These are phyloP conservation scores for Linnemannia schmuckeri DNA, from an alignment of 192 early-diverging fungal species.

Conservation along the genomic window DNA sequence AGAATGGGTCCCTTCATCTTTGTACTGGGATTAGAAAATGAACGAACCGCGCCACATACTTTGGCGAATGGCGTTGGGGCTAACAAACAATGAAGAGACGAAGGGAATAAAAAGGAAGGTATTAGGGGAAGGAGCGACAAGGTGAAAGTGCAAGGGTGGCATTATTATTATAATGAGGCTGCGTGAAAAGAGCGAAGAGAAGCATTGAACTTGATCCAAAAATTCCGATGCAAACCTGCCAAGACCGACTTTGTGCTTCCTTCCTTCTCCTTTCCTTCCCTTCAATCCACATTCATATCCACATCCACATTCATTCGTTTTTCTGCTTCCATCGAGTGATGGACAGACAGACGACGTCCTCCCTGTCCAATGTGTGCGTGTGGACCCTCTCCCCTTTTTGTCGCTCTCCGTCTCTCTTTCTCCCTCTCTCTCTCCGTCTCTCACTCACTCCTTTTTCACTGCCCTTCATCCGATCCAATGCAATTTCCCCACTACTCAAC, in stretches of 20 bases:
- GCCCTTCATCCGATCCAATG: background rate
- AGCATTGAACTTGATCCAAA: background rate
- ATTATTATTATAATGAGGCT: background rate
- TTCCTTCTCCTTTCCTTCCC: background rate
- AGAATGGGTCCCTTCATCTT: background rate
- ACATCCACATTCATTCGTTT: background rate
- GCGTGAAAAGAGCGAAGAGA: background rate
- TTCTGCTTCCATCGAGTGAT: background rate
- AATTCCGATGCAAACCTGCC: conserved; percentile 1
- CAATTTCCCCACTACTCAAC: conserved; percentile 7
- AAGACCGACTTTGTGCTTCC: background rate
- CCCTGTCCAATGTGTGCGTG: background rate
- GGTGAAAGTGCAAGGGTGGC: background rate
- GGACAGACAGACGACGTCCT: background rate
- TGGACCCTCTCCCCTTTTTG: background rate
- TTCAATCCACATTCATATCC: background rate
- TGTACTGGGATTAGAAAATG: background rate
- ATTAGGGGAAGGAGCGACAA: background rate
- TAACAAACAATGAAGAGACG: background rate
- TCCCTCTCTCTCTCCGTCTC: background rate
- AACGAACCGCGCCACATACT: background rate
- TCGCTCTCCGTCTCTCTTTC: background rate
- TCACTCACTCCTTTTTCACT: background rate
- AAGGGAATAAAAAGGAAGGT: background rate
- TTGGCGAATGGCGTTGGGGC: background rate